Percentiles rank a stretch among this genome's conserved stretches.
Evolutionary conservation across 208 protist genomes (phyloP).

Genomic region (Angomonas deanei): DNA sequence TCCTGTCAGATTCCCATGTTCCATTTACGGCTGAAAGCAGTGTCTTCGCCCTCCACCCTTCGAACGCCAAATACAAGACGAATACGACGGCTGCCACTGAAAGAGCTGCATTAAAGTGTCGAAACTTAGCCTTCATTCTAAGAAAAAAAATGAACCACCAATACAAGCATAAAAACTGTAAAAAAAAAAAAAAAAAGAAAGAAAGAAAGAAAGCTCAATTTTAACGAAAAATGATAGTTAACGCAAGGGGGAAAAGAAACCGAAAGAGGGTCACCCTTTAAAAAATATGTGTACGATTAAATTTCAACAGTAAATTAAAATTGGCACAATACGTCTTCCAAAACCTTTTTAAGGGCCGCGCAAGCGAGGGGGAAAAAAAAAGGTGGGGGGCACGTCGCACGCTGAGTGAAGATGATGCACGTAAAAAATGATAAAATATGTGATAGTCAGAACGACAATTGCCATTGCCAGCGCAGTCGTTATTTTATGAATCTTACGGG

Average conservation of each 20-base stretch:
- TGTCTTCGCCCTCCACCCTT: not conserved
- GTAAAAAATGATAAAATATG: not conserved
- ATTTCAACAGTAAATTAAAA: too few relatives aligned
- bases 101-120: not conserved
- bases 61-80: not conserved
- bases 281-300: too few relatives aligned
- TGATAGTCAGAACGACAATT: not conserved
- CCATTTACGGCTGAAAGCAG: not conserved
- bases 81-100: not conserved
- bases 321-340: not conserved
- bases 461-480: too few relatives aligned
- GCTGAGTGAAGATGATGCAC: too few relatives aligned
- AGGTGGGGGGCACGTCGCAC: too few relatives aligned
- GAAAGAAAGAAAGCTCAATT: too few relatives aligned
- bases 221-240: not conserved
- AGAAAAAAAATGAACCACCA: not conserved
- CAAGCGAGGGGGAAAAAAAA: constrained; percentile 9
- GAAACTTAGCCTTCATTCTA: not conserved
- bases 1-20: not conserved
- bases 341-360: not conserved
- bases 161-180: not conserved
- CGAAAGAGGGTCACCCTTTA: too few relatives aligned
- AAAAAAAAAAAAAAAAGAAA: too few relatives aligned
- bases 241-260: constrained; percentile 4
- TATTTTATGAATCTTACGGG: too few relatives aligned